A percentile compares a stretch with the other conserved stretches of the same genome.
Conservation (phyloP, 768 basidiomycete species). For the Rhodotorula diobovata region DNA sequence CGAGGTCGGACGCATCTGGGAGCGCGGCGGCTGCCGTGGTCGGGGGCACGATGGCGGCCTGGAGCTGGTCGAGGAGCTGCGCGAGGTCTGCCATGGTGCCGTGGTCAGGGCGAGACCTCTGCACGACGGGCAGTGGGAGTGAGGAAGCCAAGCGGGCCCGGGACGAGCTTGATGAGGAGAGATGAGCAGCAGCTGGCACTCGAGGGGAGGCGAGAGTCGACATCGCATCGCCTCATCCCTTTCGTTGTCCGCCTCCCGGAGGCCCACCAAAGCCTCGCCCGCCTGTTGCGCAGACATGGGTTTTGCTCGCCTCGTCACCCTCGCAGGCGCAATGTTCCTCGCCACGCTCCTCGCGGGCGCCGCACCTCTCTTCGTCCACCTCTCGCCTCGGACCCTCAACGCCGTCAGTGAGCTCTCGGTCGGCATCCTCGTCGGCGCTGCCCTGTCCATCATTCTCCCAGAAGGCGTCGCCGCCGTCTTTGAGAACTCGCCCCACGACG, state of each 20-base stretch:
- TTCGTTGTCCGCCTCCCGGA: no score
- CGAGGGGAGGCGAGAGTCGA: no score
- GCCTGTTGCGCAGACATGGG: no score
- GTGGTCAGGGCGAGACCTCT: no score
- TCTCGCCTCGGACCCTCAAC: conserved; percentile 59
- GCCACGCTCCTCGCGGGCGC: conserved; percentile 63
- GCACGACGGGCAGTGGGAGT: background rate
- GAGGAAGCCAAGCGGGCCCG: no score
- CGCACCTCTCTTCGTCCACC: conserved; percentile 66
- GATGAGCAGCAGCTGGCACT: no score
- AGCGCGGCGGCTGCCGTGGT: conserved; percentile 46
- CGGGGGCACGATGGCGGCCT: conserved; percentile 28
- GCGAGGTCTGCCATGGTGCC: background rate
- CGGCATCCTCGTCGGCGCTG: conserved; percentile 66
- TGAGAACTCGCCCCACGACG: conserved; percentile 1
- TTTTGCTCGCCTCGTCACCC: conserved; percentile 44
- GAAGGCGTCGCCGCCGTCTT: conserved; percentile 60
- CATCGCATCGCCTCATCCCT: background rate
- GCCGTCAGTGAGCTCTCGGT: background rate
- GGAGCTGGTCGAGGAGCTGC: conserved; percentile 11
- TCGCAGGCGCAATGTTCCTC: conserved; percentile 47
- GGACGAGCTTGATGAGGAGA: no score
- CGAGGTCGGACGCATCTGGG: conserved; percentile 62
- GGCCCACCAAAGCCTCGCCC: background rate
- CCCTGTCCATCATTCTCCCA: conserved; percentile 84